A percentile compares a stretch with the other conserved stretches of the same genome.
These are phyloP conservation scores for Rhizomucor miehei DNA, from an alignment of 371 early-diverging fungal species.

Conservation along the genomic window DNA sequence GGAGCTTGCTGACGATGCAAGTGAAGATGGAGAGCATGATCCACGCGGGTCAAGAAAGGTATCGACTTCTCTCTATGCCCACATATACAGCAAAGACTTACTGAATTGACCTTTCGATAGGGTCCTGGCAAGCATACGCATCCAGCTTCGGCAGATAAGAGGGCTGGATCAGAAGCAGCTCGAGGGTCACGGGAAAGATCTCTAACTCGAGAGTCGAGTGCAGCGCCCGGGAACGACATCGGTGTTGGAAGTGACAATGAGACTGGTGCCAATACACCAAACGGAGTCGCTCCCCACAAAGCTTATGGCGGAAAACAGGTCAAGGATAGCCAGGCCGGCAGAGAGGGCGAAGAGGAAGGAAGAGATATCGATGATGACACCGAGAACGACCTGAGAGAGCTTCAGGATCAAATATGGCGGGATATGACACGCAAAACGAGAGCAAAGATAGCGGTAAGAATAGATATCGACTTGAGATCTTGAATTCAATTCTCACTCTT, in stretches of 20 bases:
- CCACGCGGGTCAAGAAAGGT: slow-evolving; percentile 39
- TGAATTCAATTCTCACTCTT: background rate
- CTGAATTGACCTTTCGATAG: slow-evolving; percentile 1
- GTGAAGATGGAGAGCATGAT: slow-evolving; percentile 46
- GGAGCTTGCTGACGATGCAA: slow-evolving; percentile 48
- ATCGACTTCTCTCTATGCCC: background rate
- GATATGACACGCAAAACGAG: slow-evolving; percentile 59
- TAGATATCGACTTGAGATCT: too few relatives aligned
- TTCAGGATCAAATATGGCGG: slow-evolving; percentile 61
- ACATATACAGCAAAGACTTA: slow-evolving; percentile 10
- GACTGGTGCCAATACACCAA: slow-evolving; percentile 18
- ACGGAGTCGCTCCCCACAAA: slow-evolving; percentile 11
- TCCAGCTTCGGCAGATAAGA: slow-evolving; percentile 1
- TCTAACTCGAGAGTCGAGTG: slow-evolving; percentile 21
- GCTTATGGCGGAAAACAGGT: slow-evolving; percentile 21
- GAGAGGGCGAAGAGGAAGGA: slow-evolving; percentile 36
- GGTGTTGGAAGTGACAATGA: slow-evolving; percentile 15
- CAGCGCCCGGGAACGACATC: slow-evolving; percentile 10
- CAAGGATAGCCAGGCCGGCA: slow-evolving; percentile 4
- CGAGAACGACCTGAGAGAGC: slow-evolving; percentile 45
- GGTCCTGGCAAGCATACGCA: slow-evolving; percentile 10
- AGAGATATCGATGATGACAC: slow-evolving; percentile 44
- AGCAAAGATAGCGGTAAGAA: slow-evolving; percentile 48
- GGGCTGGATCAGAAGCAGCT: slow-evolving; percentile 4
- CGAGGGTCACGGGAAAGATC: slow-evolving; percentile 22